A percentile compares a stretch with the other conserved stretches of the same genome.
Evolutionary conservation across 192 early-diverging fungal species (phyloP).

Genomic region (Coemansia sp.): DNA sequence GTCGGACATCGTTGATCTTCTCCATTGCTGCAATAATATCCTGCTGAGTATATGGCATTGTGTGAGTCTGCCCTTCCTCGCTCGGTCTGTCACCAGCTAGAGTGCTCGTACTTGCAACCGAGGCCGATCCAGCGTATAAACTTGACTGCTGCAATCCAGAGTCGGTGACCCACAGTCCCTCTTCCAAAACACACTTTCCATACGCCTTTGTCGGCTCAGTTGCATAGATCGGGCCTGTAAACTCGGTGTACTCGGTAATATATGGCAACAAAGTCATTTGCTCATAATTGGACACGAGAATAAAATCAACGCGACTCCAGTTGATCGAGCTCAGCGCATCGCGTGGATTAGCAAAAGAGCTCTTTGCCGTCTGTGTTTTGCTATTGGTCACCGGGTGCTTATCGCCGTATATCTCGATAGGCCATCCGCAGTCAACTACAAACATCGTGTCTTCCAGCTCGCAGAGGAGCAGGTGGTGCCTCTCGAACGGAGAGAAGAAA

Average conservation of each 20-base stretch:
- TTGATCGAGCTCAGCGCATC: slow-evolving; percentile 57
- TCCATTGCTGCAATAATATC: slow-evolving; percentile 51
- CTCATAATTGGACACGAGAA: slow-evolving; percentile 73
- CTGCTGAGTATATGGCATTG: slow-evolving; percentile 35
- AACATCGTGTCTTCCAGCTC: slow-evolving; percentile 55
- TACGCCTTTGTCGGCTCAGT: slow-evolving; percentile 81
- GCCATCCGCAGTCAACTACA: slow-evolving; percentile 55
- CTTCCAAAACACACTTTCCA: slow-evolving; percentile 57
- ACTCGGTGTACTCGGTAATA: slow-evolving; percentile 78
- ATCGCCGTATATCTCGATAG: slow-evolving; percentile 12
- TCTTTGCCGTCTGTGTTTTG: slow-evolving; percentile 10
- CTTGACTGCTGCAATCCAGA: background rate
- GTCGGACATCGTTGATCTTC: slow-evolving; percentile 49
- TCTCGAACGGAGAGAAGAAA: slow-evolving; percentile 46
- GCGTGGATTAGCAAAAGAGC: slow-evolving; percentile 18
- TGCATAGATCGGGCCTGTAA: slow-evolving; percentile 72
- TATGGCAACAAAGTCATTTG: slow-evolving; percentile 78
- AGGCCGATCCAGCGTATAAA: slow-evolving; percentile 7
- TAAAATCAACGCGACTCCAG: slow-evolving; percentile 68
- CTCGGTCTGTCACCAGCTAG: background rate
- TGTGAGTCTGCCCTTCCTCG: background rate
- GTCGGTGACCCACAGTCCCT: slow-evolving; percentile 5
- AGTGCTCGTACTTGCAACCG: background rate
- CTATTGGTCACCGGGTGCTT: slow-evolving; percentile 4
- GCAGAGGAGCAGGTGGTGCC: slow-evolving; percentile 46